Evolutionary conservation across 345 rosid species (phyloP).

Genomic region (Microcos paniculata): DNA sequence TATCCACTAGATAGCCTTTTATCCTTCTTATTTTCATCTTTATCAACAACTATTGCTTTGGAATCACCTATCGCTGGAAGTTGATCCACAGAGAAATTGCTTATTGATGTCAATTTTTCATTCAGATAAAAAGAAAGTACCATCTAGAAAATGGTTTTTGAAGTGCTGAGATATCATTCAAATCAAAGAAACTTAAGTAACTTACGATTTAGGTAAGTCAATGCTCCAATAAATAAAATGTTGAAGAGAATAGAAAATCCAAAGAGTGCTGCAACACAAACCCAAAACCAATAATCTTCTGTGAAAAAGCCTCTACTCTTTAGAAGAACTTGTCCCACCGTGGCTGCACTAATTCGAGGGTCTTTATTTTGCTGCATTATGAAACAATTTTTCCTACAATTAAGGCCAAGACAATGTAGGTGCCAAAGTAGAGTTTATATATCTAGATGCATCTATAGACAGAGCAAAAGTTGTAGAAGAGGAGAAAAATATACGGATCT

Average conservation of each 20-base stretch:
- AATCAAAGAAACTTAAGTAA: neutral
- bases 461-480: neutral
- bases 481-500: neutral
- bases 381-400: conserved; percentile 2
- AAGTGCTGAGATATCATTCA: neutral
- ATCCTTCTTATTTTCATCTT: conserved; percentile 23
- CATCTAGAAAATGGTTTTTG: neutral
- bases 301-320: conserved; percentile 48
- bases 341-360: conserved; percentile 38
- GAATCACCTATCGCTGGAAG: conserved; percentile 49
- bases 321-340: conserved; percentile 48
- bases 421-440: no score
- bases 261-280: conserved; percentile 47
- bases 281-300: conserved; percentile 53
- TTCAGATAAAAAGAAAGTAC: neutral
- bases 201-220: conserved; percentile 55
- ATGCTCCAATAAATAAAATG: conserved; percentile 39
- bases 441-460: neutral
- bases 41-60: conserved; percentile 31
- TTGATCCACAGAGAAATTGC: neutral
- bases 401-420: neutral
- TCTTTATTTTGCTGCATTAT: conserved; percentile 52
- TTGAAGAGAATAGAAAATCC: conserved; percentile 57
- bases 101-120: neutral
- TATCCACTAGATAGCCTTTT: conserved; percentile 16